phyloP scores from a whole-genome alignment of 805 yeast genomes.

The Hanseniaspora meyeri region DNA sequence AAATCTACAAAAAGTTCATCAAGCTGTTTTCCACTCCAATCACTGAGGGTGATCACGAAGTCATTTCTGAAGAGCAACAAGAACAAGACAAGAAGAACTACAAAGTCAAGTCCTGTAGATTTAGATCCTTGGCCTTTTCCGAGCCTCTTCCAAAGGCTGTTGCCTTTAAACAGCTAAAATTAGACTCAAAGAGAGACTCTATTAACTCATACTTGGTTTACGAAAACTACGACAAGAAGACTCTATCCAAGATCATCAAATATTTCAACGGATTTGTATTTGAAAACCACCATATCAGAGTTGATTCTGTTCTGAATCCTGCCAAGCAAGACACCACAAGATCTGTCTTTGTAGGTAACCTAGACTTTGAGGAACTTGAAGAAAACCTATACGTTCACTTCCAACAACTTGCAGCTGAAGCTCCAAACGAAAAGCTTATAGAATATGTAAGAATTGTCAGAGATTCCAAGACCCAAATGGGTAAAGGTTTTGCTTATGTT shows the following conservation, averaged over 20 bases:
- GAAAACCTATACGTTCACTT: slow-evolving; percentile 81
- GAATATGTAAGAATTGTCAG: slow-evolving; percentile 84
- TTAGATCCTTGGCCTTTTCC: slow-evolving; percentile 81
- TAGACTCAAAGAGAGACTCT: slow-evolving; percentile 66
- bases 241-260: slow-evolving; percentile 22
- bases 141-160: slow-evolving; percentile 84
- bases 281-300: slow-evolving; percentile 65
- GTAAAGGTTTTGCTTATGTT: slow-evolving; percentile 94
- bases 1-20: slow-evolving; percentile 51
- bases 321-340: slow-evolving; percentile 70
- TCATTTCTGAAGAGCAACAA: slow-evolving; percentile 15
- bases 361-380: slow-evolving; percentile 85
- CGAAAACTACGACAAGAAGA: slow-evolving; percentile 37
- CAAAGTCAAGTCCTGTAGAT: slow-evolving; percentile 60
- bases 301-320: slow-evolving; percentile 90
- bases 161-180: slow-evolving; percentile 69
- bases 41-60: slow-evolving; percentile 13
- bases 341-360: slow-evolving; percentile 82
- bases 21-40: slow-evolving; percentile 34
- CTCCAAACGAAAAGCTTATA: slow-evolving; percentile 34
- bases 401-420: slow-evolving; percentile 30
- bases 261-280: slow-evolving; percentile 56
- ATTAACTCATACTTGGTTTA: slow-evolving; percentile 84
- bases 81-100: slow-evolving; percentile 21
- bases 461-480: slow-evolving; percentile 85